Conservation (phyloP, 2,329 filamentous ascomycete genomes). For the Beauveria caledonica region DNA sequence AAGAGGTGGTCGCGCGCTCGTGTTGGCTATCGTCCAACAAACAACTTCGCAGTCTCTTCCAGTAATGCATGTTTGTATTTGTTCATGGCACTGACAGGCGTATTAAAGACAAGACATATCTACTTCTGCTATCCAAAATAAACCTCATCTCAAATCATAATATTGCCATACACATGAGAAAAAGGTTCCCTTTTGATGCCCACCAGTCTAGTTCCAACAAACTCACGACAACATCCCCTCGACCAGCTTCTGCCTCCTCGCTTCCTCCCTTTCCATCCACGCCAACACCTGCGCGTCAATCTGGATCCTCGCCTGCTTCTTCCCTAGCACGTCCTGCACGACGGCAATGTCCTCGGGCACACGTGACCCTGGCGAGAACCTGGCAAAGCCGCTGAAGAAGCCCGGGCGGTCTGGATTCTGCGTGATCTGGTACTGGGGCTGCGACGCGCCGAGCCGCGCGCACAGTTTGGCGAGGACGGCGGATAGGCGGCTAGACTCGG, state of each 20-base stretch:
- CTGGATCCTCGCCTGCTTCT: constrained; percentile 27
- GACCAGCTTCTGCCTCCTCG: constrained; percentile 9
- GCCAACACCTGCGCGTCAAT: constrained; percentile 32
- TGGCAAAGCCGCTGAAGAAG: constrained; percentile 29
- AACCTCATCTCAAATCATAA: background rate
- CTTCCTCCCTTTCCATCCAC: constrained; percentile 24
- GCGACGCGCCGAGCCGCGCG: constrained; percentile 21
- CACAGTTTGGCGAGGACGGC: constrained; percentile 27
- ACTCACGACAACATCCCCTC: background rate
- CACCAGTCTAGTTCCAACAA: background rate
- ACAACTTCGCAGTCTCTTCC: too few species aligned
- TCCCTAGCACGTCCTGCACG: constrained; percentile 27
- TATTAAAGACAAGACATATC: background rate
- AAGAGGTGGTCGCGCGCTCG: too few species aligned
- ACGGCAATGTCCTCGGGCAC: constrained; percentile 26
- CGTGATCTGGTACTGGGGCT: constrained; percentile 27
- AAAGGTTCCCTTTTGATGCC: background rate
- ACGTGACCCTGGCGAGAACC: constrained; percentile 23
- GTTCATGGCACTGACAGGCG: background rate
- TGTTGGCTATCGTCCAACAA: too few species aligned
- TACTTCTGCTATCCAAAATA: too few species aligned
- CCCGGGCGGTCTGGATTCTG: constrained; percentile 14
- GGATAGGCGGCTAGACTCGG: constrained; percentile 14
- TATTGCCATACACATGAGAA: background rate
- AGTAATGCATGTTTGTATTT: too few species aligned